Base-by-base conservation (phyloP, 73 alveolate genomes). In the Paramecium sexaurelia region DNA sequence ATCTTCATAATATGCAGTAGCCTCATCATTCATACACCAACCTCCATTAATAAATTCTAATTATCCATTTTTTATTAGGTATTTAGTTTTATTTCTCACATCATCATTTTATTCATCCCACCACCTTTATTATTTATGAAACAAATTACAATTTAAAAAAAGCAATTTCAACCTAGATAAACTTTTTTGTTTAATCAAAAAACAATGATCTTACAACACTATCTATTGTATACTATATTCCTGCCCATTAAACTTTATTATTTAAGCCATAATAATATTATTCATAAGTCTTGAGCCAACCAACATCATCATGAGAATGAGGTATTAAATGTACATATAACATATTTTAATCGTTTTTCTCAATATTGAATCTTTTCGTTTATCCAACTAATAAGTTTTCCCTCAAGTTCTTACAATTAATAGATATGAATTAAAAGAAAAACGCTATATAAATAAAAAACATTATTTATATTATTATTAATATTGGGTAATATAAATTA, bases 241-340 rank as follows among this genome's bases (percentile, higher is more conserved):
- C 92, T 15, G 92, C 92, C 84, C 92, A 55, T 85, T 47, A 85
- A n/a, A 85, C 84, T 33, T 35, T 41, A 55, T 51, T 85, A 33
- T 85, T 56, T 13, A 56, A 27, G 10, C 92, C 92, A 85, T 85
- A 85, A 86, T 92, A 97, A 94, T 96, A 97, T 82, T 96, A 95
- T 67, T 96, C 98, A 75, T 93, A 94, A 24, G 99, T 93, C 92
- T 96, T 96, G 10, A 96, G 96, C 99, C 99, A 97, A 11, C 99
- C 99, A 17, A 97, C 99, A 92, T 97, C 99, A 88, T 97, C 98
- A 85, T 97, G 99, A 5, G 99, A 92, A 85, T 97, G 99, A 5
- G 99, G 94, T 8, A 97, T 95, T n/a, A 97, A 92, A 89, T 96
- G 99, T 29, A 97, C 96, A 24, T 85, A 35, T 0, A 87, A 47